These are phyloP conservation scores for Coemansia sp. DNA, from an alignment of 192 early-diverging fungal genomes.

Conservation along the genomic window DNA sequence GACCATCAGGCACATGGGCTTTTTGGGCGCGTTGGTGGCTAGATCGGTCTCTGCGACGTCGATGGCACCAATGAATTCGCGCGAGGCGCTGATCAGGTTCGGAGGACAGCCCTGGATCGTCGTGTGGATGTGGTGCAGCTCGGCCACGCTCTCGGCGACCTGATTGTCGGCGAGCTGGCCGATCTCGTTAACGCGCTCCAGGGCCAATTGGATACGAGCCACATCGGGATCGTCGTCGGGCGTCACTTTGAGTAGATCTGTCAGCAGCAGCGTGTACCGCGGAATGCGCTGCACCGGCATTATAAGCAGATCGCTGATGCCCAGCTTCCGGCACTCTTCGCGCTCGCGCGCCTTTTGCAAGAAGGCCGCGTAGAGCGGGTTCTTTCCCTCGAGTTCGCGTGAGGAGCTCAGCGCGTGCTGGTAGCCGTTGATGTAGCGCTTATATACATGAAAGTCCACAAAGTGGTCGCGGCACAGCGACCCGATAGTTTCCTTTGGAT, in stretches of 20 bases:
- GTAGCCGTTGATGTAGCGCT: constrained; percentile 59
- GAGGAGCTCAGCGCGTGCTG: constrained; percentile 52
- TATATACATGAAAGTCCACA: constrained; percentile 56
- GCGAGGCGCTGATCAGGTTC: constrained; percentile 52
- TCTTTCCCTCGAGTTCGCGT: constrained; percentile 50
- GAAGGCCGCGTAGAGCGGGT: constrained; percentile 50
- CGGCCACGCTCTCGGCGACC: constrained; percentile 41
- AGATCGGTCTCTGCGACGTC: constrained; percentile 47
- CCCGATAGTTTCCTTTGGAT: constrained; percentile 49
- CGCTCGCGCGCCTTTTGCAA: constrained; percentile 52
- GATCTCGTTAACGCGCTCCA: constrained; percentile 48
- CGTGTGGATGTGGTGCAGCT: constrained; percentile 48
- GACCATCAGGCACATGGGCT: constrained; percentile 41
- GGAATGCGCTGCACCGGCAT: constrained; percentile 76
- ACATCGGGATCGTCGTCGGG: constrained; percentile 39
- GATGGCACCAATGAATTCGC: constrained; percentile 45
- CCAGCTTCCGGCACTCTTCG: constrained; percentile 57
- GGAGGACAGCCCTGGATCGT: constrained; percentile 49
- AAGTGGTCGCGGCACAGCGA: constrained; percentile 52
- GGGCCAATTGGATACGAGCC: constrained; percentile 33
- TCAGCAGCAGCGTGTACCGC: constrained; percentile 67
- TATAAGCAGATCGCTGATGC: constrained; percentile 66
- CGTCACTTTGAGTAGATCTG: constrained; percentile 39
- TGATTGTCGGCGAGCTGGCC: constrained; percentile 51
- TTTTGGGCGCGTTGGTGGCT: constrained; percentile 36